phyloP scores from a whole-genome alignment of 805 yeast genomes.

The Sungouiozyma ichnusensis region DNA sequence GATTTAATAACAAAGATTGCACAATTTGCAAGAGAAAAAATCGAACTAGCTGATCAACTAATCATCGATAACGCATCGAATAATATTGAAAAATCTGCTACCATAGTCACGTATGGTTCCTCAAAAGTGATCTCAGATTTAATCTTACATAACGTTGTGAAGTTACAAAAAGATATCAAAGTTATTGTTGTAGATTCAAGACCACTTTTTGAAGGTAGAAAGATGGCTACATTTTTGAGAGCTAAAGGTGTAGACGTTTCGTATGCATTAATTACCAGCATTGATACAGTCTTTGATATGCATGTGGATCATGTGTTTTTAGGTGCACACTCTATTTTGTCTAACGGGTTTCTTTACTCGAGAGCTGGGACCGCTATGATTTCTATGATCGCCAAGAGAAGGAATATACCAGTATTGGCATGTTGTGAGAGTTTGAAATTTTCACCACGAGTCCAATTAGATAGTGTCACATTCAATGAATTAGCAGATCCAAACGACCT shows the following conservation, averaged over 20 bases:
- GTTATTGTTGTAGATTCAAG: slow-evolving; percentile 86
- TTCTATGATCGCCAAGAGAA: slow-evolving; percentile 80
- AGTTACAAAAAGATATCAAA: slow-evolving; percentile 56
- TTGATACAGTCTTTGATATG: slow-evolving; percentile 71
- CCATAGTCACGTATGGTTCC: slow-evolving; percentile 79
- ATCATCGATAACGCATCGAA: slow-evolving; percentile 71
- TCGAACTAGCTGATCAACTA: slow-evolving; percentile 71
- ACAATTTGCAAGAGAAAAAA: slow-evolving; percentile 71
- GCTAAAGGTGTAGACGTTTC: slow-evolving; percentile 54
- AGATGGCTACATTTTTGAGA: slow-evolving; percentile 55
- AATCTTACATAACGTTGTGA: slow-evolving; percentile 55
- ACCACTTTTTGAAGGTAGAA: slow-evolving; percentile 89
- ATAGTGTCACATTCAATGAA: slow-evolving; percentile 90
- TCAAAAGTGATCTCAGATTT: slow-evolving; percentile 74
- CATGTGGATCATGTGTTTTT: slow-evolving; percentile 76
- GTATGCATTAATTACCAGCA: slow-evolving; percentile 69
- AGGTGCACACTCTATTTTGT: slow-evolving; percentile 95
- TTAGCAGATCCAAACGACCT: slow-evolving; percentile 71
- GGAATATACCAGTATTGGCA: slow-evolving; percentile 88
- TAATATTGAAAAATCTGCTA: slow-evolving; percentile 67
- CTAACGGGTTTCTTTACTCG: slow-evolving; percentile 86
- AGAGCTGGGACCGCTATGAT: slow-evolving; percentile 92
- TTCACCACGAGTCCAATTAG: slow-evolving; percentile 89
- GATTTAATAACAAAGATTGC: slow-evolving; percentile 60
- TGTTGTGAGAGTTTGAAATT: slow-evolving; percentile 94